Evolutionary conservation across 2,329 filamentous ascomycete genomes (phyloP).

Genomic region (Cercospora sojina): DNA sequence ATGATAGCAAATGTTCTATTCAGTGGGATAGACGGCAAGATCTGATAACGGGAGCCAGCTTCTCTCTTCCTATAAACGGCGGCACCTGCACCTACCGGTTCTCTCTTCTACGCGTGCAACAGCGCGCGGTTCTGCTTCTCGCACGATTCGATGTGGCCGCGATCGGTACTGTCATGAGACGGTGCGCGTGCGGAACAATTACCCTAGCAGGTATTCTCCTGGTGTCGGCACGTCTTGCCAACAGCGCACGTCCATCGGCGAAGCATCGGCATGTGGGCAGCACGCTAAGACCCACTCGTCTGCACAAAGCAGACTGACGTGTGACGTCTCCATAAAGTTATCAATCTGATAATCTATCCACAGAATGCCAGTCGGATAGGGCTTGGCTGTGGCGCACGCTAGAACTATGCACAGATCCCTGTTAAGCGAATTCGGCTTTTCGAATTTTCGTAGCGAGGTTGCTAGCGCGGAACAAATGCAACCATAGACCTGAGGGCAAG

Average conservation of each 20-base stretch:
- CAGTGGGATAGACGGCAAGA: neutral
- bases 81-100: slow-evolving; percentile 9
- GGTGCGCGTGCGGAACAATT: neutral
- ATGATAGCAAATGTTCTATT: neutral
- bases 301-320: slow-evolving; percentile 1
- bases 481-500: neutral
- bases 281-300: neutral
- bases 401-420: neutral
- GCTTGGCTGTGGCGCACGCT: neutral
- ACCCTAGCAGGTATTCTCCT: neutral
- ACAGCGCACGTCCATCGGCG: neutral
- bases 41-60: slow-evolving; percentile 4
- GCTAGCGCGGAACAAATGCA: neutral
- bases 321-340: slow-evolving; percentile 13
- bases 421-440: neutral
- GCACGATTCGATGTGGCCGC: slow-evolving; percentile 4
- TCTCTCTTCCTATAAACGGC: neutral
- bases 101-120: neutral
- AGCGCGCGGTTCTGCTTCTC: neutral
- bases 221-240: neutral
- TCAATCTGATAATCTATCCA: slow-evolving; percentile 15
- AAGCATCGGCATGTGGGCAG: neutral
- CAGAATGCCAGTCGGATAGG: neutral
- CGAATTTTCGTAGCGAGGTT: neutral
- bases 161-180: neutral